These are phyloP conservation scores for Tilletia indica DNA, from an alignment of 1,284 basidiomycete genomes.

Conservation along the genomic window DNA sequence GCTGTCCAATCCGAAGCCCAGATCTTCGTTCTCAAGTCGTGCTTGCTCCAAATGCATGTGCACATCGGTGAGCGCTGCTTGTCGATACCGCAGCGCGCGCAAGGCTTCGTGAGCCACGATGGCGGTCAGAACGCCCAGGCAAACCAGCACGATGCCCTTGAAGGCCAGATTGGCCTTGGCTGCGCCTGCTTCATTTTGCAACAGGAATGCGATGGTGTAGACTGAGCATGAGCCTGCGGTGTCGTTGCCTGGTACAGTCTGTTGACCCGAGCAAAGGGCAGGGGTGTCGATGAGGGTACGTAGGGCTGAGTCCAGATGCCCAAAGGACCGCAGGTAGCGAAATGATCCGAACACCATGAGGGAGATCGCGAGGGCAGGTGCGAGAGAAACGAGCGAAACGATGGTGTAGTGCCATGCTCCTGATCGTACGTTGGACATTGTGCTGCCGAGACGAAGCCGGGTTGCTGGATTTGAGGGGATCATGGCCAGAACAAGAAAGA, in stretches of 20 bases:
- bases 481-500: constrained; percentile 1
- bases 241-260: background rate
- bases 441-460: background rate
- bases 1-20: background rate
- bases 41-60: constrained; percentile 13
- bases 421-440: background rate
- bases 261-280: background rate
- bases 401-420: background rate
- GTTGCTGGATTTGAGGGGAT: constrained; percentile 13
- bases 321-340: background rate
- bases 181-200: background rate
- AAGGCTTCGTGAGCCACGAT: background rate
- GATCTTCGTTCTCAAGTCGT: constrained; percentile 10
- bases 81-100: background rate
- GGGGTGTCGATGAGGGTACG: background rate
- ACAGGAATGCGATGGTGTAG: constrained; percentile 5
- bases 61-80: constrained; percentile 11
- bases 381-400: background rate
- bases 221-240: constrained; percentile 8
- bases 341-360: constrained; percentile 1
- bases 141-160: constrained; percentile 1
- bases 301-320: background rate
- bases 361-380: background rate
- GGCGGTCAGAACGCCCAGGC: background rate
- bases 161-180: background rate